Percentiles rank a stretch among this genome's conserved stretches.
These are phyloP conservation scores for Penicillium concentricum DNA, from an alignment of 2,329 filamentous ascomycete species.

Conservation along the genomic window DNA sequence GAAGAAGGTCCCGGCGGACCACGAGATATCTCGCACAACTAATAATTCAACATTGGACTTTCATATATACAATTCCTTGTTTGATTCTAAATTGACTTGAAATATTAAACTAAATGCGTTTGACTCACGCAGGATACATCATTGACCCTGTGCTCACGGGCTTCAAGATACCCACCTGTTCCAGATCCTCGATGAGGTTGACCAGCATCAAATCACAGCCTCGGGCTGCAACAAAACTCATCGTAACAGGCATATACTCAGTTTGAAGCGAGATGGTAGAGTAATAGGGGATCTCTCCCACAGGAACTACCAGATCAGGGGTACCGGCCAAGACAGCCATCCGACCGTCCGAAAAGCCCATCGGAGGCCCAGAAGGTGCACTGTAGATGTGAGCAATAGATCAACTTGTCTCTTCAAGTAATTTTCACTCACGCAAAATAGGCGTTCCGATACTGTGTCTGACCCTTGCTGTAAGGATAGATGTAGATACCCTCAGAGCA, in stretches of 20 bases:
- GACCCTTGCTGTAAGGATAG: slow-evolving; percentile 24
- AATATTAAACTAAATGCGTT: no score
- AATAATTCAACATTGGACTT: background rate
- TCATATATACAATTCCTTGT: background rate
- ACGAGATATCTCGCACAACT: slow-evolving; percentile 19
- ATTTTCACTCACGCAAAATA: slow-evolving; percentile 10
- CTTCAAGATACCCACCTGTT: slow-evolving; percentile 26
- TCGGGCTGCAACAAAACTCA: slow-evolving; percentile 31
- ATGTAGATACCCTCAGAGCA: slow-evolving; percentile 36
- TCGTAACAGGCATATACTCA: slow-evolving; percentile 35
- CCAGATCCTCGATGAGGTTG: slow-evolving; percentile 27
- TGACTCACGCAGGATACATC: slow-evolving; percentile 13
- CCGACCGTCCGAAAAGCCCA: slow-evolving; percentile 21
- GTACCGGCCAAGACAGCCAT: slow-evolving; percentile 25
- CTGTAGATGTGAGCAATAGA: background rate
- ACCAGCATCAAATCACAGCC: slow-evolving; percentile 36
- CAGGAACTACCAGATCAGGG: slow-evolving; percentile 31
- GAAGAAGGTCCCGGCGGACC: slow-evolving; percentile 31
- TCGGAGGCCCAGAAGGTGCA: slow-evolving; percentile 16
- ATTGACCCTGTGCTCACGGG: slow-evolving; percentile 23
- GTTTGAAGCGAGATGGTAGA: slow-evolving; percentile 26
- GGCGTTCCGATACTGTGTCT: slow-evolving; percentile 20
- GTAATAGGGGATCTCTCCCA: slow-evolving; percentile 27
- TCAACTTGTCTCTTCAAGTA: background rate
- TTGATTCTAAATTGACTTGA: background rate